phyloP scores from a whole-genome alignment of 2,329 filamentous ascomycete genomes.

The Aureobasidium sp. region DNA sequence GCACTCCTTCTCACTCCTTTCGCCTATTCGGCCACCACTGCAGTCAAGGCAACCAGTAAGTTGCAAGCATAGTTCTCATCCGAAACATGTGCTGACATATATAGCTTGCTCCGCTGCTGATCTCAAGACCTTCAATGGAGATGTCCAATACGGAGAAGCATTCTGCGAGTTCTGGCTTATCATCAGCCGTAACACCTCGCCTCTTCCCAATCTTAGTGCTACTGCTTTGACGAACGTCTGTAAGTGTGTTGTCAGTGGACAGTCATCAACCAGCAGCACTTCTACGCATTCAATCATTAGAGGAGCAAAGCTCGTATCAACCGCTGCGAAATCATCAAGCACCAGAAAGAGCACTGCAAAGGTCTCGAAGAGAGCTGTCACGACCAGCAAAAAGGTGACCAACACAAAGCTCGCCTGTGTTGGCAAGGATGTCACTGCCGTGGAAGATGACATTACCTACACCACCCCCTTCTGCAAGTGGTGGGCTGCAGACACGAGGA shows the following conservation, averaged over 20 bases:
- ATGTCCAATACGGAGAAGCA: background rate
- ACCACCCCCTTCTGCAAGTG: constrained; percentile 6
- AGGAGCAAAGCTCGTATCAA: constrained; percentile 1
- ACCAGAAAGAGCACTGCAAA: background rate
- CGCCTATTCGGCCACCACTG: background rate
- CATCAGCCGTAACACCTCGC: background rate
- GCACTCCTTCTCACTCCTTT: constrained; percentile 9
- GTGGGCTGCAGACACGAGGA: constrained; percentile 1
- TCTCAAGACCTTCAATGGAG: background rate
- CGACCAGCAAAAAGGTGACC: background rate
- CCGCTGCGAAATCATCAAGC: background rate
- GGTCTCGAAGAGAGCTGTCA: background rate
- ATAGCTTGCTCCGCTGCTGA: constrained; percentile 2
- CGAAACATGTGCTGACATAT: background rate
- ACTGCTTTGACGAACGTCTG: constrained; percentile 6
- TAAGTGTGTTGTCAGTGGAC: background rate
- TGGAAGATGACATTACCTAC: constrained; percentile 4
- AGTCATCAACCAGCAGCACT: background rate
- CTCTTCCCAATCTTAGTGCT: constrained; percentile 6
- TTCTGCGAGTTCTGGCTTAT: constrained; percentile 12
- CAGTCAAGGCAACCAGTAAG: constrained; percentile 3
- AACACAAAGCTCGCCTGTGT: background rate
- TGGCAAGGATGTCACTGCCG: background rate
- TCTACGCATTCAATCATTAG: background rate
- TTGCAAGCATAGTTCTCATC: background rate